These are phyloP conservation scores for Chloroidium sp. DNA, from an alignment of 163 green algal species.

Conservation along the genomic window DNA sequence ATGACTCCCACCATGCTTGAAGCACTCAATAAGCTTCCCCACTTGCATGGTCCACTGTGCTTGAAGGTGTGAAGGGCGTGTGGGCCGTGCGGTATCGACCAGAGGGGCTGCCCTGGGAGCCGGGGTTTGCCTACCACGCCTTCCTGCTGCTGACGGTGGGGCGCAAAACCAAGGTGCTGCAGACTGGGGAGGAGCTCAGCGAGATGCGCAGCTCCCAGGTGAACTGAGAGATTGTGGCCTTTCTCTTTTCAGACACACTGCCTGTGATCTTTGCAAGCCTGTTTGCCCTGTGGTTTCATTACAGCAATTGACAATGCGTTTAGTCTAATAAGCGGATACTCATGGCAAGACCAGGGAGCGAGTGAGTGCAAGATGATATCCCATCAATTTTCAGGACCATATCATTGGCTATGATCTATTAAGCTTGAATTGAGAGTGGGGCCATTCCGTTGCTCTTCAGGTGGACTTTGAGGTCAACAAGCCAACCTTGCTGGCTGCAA, in stretches of 20 bases:
- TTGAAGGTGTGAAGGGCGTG: constrained; percentile 44
- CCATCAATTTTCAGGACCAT: no score
- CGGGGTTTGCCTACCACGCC: constrained; percentile 37
- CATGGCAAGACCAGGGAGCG: background rate
- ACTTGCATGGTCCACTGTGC: no score
- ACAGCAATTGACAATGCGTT: background rate
- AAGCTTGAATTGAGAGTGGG: no score
- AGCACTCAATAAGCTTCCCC: no score
- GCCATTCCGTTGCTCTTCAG: no score
- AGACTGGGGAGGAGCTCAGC: constrained; percentile 43
- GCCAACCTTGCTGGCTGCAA: no score
- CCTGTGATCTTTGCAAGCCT: background rate
- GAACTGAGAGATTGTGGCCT: constrained; percentile 31
- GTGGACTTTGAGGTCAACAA: no score
- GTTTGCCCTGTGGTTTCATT: background rate
- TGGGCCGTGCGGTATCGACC: constrained; percentile 62
- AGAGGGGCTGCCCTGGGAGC: constrained; percentile 1
- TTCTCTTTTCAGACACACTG: background rate
- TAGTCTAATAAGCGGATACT: background rate
- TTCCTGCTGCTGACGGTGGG: constrained; percentile 46
- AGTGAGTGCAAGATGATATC: background rate
- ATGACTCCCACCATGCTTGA: no score
- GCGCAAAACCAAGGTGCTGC: constrained; percentile 38
- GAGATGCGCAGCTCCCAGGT: constrained; percentile 49
- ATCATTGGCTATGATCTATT: no score